These are phyloP conservation scores for Metschnikowia peoriensis DNA, from an alignment of 805 yeast genomes.

Conservation along the genomic window DNA sequence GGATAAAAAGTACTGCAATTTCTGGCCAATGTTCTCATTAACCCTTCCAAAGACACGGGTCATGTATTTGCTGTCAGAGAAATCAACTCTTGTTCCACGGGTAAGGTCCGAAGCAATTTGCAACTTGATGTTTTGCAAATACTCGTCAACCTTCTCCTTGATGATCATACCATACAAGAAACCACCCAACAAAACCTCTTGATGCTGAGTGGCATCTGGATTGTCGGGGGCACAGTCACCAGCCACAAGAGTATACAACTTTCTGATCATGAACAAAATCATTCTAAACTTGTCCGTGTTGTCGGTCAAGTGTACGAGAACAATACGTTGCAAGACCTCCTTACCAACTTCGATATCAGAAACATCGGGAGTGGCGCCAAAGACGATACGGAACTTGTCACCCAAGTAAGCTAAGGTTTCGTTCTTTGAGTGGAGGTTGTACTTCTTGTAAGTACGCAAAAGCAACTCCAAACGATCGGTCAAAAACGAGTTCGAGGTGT, in stretches of 20 bases:
- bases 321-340: conserved; percentile 78
- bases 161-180: conserved; percentile 94
- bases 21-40: conserved; percentile 92
- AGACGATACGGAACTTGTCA: conserved; percentile 91
- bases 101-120: conserved; percentile 79
- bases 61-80: conserved; percentile 81
- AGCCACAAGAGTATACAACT: conserved; percentile 89
- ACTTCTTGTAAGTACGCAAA: conserved; percentile 82
- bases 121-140: conserved; percentile 64
- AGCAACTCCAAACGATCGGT: conserved; percentile 96
- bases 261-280: conserved; percentile 92
- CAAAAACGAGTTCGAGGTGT: conserved; percentile 81
- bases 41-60: conserved; percentile 71
- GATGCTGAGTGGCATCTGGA: conserved; percentile 99
- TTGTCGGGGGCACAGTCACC: conserved; percentile 97
- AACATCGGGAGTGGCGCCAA: conserved; percentile 84
- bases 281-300: conserved; percentile 80
- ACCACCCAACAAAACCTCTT: conserved; percentile 93
- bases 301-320: conserved; percentile 78
- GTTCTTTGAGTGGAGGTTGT: conserved; percentile 71
- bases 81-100: conserved; percentile 79
- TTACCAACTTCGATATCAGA: conserved; percentile 89
- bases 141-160: conserved; percentile 95
- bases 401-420: conserved; percentile 95
- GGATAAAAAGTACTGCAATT: conserved; percentile 88